Evolutionary conservation across 1,139 yeast genomes (phyloP).

Genomic region (Saccharomycopsis crataegensis): DNA sequence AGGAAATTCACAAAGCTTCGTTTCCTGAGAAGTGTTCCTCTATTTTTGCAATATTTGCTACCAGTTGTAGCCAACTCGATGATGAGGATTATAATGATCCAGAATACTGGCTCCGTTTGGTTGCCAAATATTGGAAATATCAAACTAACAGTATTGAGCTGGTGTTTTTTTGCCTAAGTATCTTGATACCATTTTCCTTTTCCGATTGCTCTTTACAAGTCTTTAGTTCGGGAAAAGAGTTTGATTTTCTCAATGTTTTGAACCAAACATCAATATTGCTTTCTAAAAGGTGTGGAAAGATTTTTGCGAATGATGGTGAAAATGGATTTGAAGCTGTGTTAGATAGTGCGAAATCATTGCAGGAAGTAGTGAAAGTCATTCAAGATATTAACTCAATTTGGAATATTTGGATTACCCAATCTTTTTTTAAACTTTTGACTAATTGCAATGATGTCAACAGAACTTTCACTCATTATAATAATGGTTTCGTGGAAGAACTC

Average conservation of each 20-base stretch:
- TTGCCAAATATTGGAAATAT: constrained; percentile 33
- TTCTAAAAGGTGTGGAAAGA: no score
- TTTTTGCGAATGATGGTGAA: no score
- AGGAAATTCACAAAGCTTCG: not conserved
- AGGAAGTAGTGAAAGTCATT: not conserved
- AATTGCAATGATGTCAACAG: not conserved
- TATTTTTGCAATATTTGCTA: constrained; percentile 41
- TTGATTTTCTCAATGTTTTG: not conserved
- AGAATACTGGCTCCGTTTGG: constrained; percentile 35
- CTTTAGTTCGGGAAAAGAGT: not conserved
- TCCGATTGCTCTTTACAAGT: not conserved
- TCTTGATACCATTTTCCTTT: not conserved
- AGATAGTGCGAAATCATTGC: no score
- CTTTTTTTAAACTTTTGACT: not conserved
- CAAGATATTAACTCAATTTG: not conserved
- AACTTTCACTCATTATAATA: not conserved
- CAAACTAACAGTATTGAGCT: not conserved
- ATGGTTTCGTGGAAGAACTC: not conserved
- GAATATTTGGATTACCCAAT: not conserved
- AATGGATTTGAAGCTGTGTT: no score
- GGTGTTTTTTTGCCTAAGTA: not conserved
- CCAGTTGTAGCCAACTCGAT: constrained; percentile 32
- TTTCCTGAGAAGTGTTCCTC: constrained; percentile 31
- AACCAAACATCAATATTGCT: not conserved
- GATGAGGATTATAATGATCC: constrained; percentile 29